Conservation (phyloP, 2,329 filamentous ascomycete genomes). For the Trichoderma arundinaceum region DNA sequence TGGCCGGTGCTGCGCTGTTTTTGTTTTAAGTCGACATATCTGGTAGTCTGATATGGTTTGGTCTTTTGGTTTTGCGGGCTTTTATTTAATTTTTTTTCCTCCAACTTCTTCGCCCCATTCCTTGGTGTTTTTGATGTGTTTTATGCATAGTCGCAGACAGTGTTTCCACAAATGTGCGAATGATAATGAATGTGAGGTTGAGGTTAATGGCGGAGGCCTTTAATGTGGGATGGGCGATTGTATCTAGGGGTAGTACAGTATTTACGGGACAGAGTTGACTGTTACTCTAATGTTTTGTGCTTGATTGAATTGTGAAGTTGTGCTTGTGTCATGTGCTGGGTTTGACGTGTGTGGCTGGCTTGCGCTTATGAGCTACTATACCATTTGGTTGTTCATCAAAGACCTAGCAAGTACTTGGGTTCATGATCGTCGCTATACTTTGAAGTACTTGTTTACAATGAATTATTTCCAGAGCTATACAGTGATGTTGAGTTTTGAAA, state of each 20-base stretch:
- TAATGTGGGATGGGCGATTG: slow-evolving; percentile 8
- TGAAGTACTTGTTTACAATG: no score
- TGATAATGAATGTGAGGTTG: slow-evolving; percentile 17
- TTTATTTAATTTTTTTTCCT: background rate
- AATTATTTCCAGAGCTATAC: no score
- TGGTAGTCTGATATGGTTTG: background rate
- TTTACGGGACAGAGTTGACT: background rate
- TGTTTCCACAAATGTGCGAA: slow-evolving; percentile 24
- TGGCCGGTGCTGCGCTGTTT: slow-evolving; percentile 45
- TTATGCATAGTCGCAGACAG: slow-evolving; percentile 10
- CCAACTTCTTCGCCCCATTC: background rate
- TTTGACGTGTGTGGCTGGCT: no score
- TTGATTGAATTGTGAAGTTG: background rate
- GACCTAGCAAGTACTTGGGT: no score
- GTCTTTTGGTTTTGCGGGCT: background rate
- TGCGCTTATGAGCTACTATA: no score
- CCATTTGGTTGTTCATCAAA: no score
- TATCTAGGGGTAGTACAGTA: slow-evolving; percentile 9
- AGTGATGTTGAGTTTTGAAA: no score
- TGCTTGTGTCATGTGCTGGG: background rate
- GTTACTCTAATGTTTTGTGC: background rate
- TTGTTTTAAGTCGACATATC: slow-evolving; percentile 41
- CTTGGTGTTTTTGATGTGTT: slow-evolving; percentile 22
- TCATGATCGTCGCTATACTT: no score
- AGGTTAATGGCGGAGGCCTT: background rate